Evolutionary conservation across 257 asterid genomes (phyloP).

Genomic region (Nemophila menziesii): DNA sequence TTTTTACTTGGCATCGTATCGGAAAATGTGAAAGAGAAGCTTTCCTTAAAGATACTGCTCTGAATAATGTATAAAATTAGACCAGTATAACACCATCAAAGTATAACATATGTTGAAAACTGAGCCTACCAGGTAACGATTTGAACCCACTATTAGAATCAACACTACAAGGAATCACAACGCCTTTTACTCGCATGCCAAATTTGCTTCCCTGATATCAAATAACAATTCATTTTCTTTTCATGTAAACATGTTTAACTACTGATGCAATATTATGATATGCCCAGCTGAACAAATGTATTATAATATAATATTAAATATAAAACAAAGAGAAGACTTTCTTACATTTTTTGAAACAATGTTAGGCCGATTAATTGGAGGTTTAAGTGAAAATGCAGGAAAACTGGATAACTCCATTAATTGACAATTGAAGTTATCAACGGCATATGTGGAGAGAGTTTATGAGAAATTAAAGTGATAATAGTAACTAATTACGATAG

Average conservation of each 20-base stretch:
- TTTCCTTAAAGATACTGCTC: slow-evolving; percentile 36
- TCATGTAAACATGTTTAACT: background rate
- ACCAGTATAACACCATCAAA: slow-evolving; percentile 4
- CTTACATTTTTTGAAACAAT: slow-evolving; percentile 24
- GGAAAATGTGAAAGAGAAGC: slow-evolving; percentile 32
- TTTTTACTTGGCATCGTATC: slow-evolving; percentile 40
- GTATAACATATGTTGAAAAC: too few species aligned
- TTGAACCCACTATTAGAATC: background rate
- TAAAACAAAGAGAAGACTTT: slow-evolving; percentile 5
- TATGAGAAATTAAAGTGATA: background rate
- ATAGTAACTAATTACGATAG: background rate
- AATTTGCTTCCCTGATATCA: background rate
- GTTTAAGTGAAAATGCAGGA: slow-evolving; percentile 20
- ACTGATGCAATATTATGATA: too few species aligned
- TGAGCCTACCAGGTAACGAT: background rate
- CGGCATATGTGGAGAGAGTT: background rate
- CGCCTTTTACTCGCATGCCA: background rate
- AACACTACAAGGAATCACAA: background rate
- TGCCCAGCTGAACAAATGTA: too few species aligned
- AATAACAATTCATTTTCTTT: background rate
- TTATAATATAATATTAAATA: background rate
- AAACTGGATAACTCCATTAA: slow-evolving; percentile 35
- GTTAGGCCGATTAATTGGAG: slow-evolving; percentile 22
- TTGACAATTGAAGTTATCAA: background rate
- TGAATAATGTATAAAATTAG: slow-evolving; percentile 27